Conservation (phyloP, 768 basidiomycete species). For the Clathrus columnatus region DNA sequence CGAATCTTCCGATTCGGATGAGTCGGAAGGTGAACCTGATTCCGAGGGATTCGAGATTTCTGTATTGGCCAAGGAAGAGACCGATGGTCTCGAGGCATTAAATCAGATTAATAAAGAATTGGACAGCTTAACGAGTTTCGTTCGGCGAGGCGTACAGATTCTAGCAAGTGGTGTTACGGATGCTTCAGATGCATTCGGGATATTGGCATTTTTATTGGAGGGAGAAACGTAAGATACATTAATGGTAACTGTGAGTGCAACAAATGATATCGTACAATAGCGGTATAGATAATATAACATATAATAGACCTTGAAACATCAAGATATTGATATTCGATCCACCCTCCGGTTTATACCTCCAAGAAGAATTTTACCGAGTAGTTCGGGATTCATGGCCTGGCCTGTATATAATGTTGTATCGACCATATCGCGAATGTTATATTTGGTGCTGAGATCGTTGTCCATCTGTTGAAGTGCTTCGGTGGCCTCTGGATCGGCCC, state of each 20-base stretch:
- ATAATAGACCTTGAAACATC: conserved; percentile 26
- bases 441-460: conserved; percentile 36
- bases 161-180: conserved; percentile 55
- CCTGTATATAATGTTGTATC: conserved; percentile 53
- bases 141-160: conserved; percentile 61
- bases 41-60: conserved; percentile 13
- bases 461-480: conserved; percentile 42
- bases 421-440: conserved; percentile 55
- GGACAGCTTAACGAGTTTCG: conserved; percentile 60
- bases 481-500: conserved; percentile 29
- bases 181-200: conserved; percentile 53
- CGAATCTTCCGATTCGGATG: conserved; percentile 27
- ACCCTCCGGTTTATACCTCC: conserved; percentile 57
- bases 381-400: conserved; percentile 34
- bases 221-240: conserved; percentile 41
- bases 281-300: not conserved
- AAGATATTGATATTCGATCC: conserved; percentile 22
- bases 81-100: conserved; percentile 39
- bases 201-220: conserved; percentile 67
- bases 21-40: conserved; percentile 21
- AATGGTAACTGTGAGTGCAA: not conserved
- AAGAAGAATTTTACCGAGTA: conserved; percentile 53
- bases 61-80: conserved; percentile 25
- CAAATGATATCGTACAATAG: not conserved
- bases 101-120: conserved; percentile 62